Evolutionary conservation across 1,139 yeast genomes (phyloP).

Genomic region (Ogataea hybrid): DNA sequence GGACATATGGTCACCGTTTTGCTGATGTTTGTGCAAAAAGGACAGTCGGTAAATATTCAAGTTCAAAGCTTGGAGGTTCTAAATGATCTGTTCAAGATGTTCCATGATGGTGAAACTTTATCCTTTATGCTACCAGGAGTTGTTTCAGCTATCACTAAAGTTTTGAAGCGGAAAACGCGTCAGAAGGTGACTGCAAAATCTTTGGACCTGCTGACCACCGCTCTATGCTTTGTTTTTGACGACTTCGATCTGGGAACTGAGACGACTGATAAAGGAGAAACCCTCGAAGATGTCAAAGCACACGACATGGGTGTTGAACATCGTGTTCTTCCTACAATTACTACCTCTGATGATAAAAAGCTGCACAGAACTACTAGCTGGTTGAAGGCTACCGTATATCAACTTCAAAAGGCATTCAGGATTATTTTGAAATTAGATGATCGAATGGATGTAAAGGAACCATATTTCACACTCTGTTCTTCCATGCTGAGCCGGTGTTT

Average conservation of each 20-base stretch:
- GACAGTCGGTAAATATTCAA: slow-evolving; percentile 35
- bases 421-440: slow-evolving; percentile 34
- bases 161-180: slow-evolving; percentile 39
- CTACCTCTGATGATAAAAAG: slow-evolving; percentile 24
- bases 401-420: slow-evolving; percentile 46
- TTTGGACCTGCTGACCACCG: slow-evolving; percentile 33
- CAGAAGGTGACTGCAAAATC: slow-evolving; percentile 38
- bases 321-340: slow-evolving; percentile 19
- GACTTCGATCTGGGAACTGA: slow-evolving; percentile 37
- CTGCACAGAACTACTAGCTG: slow-evolving; percentile 54
- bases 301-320: slow-evolving; percentile 12
- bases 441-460: slow-evolving; percentile 33
- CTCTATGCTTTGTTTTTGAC: slow-evolving; percentile 39
- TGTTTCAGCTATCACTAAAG: slow-evolving; percentile 47
- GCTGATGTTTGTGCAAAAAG: slow-evolving; percentile 36
- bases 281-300: slow-evolving; percentile 22
- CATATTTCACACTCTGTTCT: slow-evolving; percentile 33
- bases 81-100: slow-evolving; percentile 32
- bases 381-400: slow-evolving; percentile 63
- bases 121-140: slow-evolving; percentile 57
- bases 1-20: slow-evolving; percentile 48
- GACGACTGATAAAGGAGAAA: slow-evolving; percentile 2
- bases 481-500: slow-evolving; percentile 32
- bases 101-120: slow-evolving; percentile 49
- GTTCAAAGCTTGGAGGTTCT: slow-evolving; percentile 37